Evolutionary conservation across 768 basidiomycete genomes (phyloP), one percentile per base, ranked within the genome.

Genomic region (Panus rudis): DNA sequence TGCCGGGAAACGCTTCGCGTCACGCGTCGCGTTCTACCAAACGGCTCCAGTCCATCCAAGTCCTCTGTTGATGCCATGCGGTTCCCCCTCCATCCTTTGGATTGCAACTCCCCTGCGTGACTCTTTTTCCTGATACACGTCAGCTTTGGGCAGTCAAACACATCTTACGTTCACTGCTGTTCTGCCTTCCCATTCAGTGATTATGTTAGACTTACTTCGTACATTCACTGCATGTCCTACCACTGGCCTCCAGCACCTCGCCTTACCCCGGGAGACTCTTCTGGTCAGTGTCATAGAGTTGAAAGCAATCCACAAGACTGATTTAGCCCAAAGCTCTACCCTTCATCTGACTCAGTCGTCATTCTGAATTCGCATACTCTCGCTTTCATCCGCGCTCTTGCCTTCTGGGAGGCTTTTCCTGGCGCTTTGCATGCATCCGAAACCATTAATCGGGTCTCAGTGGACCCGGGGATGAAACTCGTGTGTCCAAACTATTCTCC

Each of bases 391-490:
- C 80, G 82, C 46, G 76, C 84, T 35, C 75, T 92, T 19, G 77
- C 81, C 24, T 86, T 91, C 54, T 82, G 76, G 68, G 86, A 91
- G 57, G 84, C 81, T 5, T 91, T 88, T 57, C 86, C 88, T 4
- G 72, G 75, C n/a, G 54, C 68, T 11, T 62, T 62, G 7, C 65
- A 72, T 43, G 52, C 63, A 10, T 60, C 62, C 21, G 68, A 71
- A 41, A 59, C 56, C 26, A 73, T 90, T 14, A 72, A 75, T 21
- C 79, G 75, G 53, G 63, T 90, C 22, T 69, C 81, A 3, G 77
- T 89, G 16, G 90, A 92, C 59, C 71, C 78, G 13, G 78, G 79
- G 39, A 82, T 87, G 79, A 89, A 83, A 66, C 73, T 89, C 47
- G 89, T 91, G 61, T 61, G 85, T 72, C 35, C 24, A 22, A 34